These are phyloP conservation scores for Quercus bicolor DNA, from an alignment of 306 rosid genomes.

Conservation along the genomic window DNA sequence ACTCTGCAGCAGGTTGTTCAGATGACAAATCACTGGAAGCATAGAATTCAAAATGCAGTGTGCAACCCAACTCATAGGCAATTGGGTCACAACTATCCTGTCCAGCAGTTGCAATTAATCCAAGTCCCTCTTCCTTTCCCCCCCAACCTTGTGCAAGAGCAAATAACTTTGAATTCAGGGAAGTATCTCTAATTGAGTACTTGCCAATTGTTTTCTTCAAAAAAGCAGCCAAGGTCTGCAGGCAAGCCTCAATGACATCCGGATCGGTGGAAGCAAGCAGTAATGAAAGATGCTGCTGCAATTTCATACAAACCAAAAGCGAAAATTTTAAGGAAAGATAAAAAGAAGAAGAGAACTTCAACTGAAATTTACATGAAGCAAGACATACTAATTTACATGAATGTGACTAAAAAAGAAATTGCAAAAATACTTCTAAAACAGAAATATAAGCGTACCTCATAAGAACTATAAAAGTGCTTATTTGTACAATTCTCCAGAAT, in stretches of 20 bases:
- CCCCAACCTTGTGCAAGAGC: conserved; percentile 99
- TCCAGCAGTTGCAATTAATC: conserved; percentile 75
- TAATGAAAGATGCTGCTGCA: conserved; percentile 97
- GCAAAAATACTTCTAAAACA: not conserved
- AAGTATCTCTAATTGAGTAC: conserved; percentile 70
- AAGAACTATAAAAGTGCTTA: conserved; percentile 92
- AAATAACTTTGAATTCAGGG: conserved; percentile 78
- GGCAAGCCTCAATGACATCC: conserved; percentile 90
- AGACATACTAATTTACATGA: not conserved
- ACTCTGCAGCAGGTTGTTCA: conserved; percentile 36
- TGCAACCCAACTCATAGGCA: conserved; percentile 77
- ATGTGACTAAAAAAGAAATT: not conserved
- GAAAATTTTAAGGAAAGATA: conserved; percentile 8
- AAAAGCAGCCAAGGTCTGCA: conserved; percentile 86
- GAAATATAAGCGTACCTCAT: conserved; percentile 56
- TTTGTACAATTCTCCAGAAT: conserved; percentile 93
- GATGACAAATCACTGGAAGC: conserved; percentile 51
- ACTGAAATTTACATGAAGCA: not conserved
- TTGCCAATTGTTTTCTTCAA: conserved; percentile 91
- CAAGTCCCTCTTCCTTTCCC: conserved; percentile 98
- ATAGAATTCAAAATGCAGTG: conserved; percentile 96
- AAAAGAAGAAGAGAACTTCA: not conserved
- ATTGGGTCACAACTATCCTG: conserved; percentile 59
- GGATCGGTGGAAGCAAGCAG: conserved; percentile 96
- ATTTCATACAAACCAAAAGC: conserved; percentile 27